A percentile compares a stretch with the other conserved stretches of the same genome.
Conservation (phyloP, 768 basidiomycete species). For the Amanita thiersii region DNA sequence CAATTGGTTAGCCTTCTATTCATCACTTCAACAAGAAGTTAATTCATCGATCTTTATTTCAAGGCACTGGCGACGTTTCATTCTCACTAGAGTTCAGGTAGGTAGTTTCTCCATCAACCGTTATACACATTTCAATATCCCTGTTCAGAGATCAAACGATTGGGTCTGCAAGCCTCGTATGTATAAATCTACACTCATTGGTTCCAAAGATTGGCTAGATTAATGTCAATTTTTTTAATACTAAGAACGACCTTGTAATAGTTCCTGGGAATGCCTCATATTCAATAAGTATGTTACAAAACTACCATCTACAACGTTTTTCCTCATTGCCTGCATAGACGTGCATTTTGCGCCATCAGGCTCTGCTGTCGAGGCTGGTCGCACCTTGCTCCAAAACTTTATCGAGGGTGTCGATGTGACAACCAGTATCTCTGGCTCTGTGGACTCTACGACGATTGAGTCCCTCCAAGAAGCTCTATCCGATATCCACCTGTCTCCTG, state of each 20-base stretch:
- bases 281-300: constrained; percentile 34
- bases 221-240: constrained; percentile 5
- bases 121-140: neutral
- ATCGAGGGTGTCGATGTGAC: constrained; percentile 53
- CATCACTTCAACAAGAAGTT: neutral
- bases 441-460: constrained; percentile 46
- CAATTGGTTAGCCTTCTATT: constrained; percentile 33
- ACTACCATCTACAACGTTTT: neutral
- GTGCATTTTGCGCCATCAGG: constrained; percentile 58
- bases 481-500: constrained; percentile 49
- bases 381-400: constrained; percentile 53
- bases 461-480: constrained; percentile 58
- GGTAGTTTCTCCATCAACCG: constrained; percentile 12
- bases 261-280: constrained; percentile 50
- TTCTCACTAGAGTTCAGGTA: constrained; percentile 52
- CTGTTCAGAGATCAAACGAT: constrained; percentile 37
- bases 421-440: constrained; percentile 48
- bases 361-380: constrained; percentile 43
- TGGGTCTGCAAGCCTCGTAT: constrained; percentile 50
- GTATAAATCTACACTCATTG: no score
- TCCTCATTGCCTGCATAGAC: constrained; percentile 22
- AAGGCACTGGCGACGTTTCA: constrained; percentile 55
- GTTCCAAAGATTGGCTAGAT: neutral
- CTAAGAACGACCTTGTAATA: constrained; percentile 46
- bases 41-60: constrained; percentile 20